A percentile compares a stretch with the other conserved stretches of the same genome.
Conservation (phyloP, 108 stramenopile genomes). For the Licmophora abbreviata region DNA sequence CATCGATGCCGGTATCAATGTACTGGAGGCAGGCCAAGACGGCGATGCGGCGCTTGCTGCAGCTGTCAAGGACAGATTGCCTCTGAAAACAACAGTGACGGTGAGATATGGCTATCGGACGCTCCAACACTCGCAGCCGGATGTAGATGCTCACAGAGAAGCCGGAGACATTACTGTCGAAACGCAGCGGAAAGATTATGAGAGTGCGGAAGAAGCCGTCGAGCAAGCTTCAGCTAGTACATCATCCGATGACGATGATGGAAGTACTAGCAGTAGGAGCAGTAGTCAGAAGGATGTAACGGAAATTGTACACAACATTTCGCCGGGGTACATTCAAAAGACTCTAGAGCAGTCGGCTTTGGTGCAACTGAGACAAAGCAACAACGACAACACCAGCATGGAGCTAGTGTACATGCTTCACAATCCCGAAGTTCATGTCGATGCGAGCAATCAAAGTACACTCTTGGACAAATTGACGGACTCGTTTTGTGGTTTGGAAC, state of each 20-base stretch:
- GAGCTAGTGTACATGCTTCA: constrained; percentile 44
- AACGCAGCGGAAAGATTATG: neutral
- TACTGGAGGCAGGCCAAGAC: constrained; percentile 43
- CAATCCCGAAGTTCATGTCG: constrained; percentile 59
- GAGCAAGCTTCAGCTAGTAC: constrained; percentile 5
- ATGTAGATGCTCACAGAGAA: neutral
- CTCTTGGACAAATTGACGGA: constrained; percentile 45
- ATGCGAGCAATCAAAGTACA: constrained; percentile 25
- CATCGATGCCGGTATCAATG: constrained; percentile 16
- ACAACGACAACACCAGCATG: constrained; percentile 14
- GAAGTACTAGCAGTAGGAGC: neutral
- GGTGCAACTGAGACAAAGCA: constrained; percentile 23
- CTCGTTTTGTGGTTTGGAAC: constrained; percentile 55
- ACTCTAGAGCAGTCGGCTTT: constrained; percentile 43
- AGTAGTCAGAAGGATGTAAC: constrained; percentile 3
- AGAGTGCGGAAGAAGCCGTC: neutral
- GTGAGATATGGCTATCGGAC: constrained; percentile 59
- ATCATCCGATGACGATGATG: constrained; percentile 1
- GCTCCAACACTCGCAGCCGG: neutral
- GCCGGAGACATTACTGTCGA: neutral
- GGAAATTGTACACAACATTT: constrained; percentile 32
- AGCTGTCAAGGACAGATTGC: constrained; percentile 10
- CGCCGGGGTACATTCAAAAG: constrained; percentile 33
- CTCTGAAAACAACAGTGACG: constrained; percentile 4
- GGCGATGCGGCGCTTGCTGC: constrained; percentile 40